A percentile compares a stretch with the other conserved stretches of the same genome.
These are phyloP conservation scores for Nyssa sinensis DNA, from an alignment of 148 eudicot genomes.

Conservation along the genomic window DNA sequence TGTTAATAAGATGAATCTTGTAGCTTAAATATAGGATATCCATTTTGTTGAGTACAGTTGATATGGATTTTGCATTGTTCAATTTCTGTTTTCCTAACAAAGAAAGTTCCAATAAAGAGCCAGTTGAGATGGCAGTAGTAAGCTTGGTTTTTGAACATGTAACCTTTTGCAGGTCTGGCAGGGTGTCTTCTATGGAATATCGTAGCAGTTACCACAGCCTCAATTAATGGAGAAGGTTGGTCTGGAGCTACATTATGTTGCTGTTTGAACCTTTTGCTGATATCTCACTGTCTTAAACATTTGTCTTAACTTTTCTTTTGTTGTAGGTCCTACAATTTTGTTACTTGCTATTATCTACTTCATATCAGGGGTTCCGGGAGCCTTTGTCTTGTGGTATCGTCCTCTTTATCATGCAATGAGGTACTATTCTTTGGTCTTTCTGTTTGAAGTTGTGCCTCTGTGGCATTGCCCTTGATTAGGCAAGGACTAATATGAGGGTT, in stretches of 20 bases:
- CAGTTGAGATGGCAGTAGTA: neutral
- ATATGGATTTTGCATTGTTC: no score
- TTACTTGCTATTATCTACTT: conserved; percentile 78
- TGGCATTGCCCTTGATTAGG: neutral
- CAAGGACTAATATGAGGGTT: neutral
- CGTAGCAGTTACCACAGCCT: conserved; percentile 65
- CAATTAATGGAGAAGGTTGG: conserved; percentile 80
- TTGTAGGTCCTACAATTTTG: conserved; percentile 76
- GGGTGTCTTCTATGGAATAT: conserved; percentile 81
- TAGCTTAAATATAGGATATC: no score
- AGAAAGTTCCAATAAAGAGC: no score
- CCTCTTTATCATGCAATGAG: conserved; percentile 97
- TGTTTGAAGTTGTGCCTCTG: neutral
- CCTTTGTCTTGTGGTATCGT: conserved; percentile 83
- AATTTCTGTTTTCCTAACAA: no score
- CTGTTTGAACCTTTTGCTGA: conserved; percentile 1
- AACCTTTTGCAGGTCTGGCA: conserved; percentile 47
- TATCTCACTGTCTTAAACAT: neutral
- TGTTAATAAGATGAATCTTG: no score
- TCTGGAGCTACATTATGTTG: neutral
- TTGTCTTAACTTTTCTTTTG: neutral
- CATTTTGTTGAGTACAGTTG: no score
- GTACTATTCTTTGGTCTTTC: conserved; percentile 31
- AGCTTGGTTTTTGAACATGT: neutral
- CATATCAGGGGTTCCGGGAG: conserved; percentile 80